A percentile compares a stretch with the other conserved stretches of the same genome.
Evolutionary conservation across 106 monocot species (phyloP).

Genomic region (Allium sativum): DNA sequence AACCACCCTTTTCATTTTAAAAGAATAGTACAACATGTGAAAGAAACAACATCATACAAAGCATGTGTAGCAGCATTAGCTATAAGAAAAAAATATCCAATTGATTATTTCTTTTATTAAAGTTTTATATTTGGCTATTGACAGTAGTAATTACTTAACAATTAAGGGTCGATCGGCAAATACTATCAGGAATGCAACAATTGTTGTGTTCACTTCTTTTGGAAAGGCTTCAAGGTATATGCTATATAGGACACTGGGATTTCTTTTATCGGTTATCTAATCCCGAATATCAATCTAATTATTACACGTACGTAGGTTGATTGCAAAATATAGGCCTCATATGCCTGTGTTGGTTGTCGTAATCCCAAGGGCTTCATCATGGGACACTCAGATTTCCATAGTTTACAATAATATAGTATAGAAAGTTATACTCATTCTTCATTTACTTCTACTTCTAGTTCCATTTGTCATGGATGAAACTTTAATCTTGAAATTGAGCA

Average conservation of each 20-base stretch:
- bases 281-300: neutral
- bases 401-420: neutral
- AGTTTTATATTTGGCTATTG: too few relatives aligned
- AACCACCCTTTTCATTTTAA: slow-evolving; percentile 55
- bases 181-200: slow-evolving; percentile 61
- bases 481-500: too few relatives aligned
- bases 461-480: too few relatives aligned
- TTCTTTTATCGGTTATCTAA: neutral
- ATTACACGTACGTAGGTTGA: slow-evolving; percentile 26
- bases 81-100: slow-evolving; percentile 14
- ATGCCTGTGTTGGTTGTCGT: slow-evolving; percentile 63
- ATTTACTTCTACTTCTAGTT: too few relatives aligned
- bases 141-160: neutral
- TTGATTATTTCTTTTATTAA: neutral
- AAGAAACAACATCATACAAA: slow-evolving; percentile 55
- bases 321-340: slow-evolving; percentile 62
- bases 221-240: slow-evolving; percentile 67
- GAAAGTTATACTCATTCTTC: too few relatives aligned
- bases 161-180: slow-evolving; percentile 64
- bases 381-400: slow-evolving; percentile 28
- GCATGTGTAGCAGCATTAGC: slow-evolving; percentile 75
- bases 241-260: neutral
- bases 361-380: slow-evolving; percentile 22
- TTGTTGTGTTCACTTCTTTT: slow-evolving; percentile 59
- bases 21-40: slow-evolving; percentile 39